A percentile compares a stretch with the other conserved stretches of the same genome.
Evolutionary conservation across 2,329 filamentous ascomycete species (phyloP).

Genomic region (Aureobasidium melanogenum): DNA sequence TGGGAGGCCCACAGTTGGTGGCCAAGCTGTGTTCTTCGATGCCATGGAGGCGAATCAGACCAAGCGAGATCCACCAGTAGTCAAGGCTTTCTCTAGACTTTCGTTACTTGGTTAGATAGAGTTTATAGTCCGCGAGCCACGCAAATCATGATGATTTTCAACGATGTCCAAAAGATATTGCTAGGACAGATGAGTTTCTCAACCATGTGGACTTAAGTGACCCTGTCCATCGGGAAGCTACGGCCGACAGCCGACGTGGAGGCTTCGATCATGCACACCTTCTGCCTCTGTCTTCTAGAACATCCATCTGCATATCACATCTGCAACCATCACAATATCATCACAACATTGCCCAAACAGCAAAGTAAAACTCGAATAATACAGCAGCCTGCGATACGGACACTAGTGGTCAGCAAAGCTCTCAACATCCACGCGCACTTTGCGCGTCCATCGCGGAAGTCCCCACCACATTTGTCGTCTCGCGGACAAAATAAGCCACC

Average conservation of each 20-base stretch:
- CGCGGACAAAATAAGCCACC: not conserved
- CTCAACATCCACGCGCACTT: not conserved
- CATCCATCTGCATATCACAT: not conserved
- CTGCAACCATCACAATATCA: not conserved
- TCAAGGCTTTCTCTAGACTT: conserved; percentile 44
- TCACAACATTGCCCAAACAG: not conserved
- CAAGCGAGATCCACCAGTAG: conserved; percentile 39
- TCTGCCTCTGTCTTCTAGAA: not conserved
- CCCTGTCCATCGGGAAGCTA: not conserved
- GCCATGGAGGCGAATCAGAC: conserved; percentile 29
- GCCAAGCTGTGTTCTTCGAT: conserved; percentile 38
- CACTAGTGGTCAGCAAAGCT: not conserved
- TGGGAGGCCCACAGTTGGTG: conserved; percentile 24
- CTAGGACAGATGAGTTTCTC: not conserved
- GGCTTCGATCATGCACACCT: not conserved
- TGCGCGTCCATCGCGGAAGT: not conserved
- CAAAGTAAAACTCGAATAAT: not conserved
- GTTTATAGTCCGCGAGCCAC: not conserved
- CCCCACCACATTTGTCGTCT: not conserved
- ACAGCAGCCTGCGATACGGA: not conserved
- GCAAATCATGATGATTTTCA: not conserved
- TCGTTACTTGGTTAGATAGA: conserved; percentile 27
- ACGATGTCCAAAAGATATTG: not conserved
- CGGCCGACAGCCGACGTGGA: not conserved
- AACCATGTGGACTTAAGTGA: not conserved